phyloP scores from a whole-genome alignment of 2,329 filamentous ascomycete species.

The Blumeria graminis region DNA sequence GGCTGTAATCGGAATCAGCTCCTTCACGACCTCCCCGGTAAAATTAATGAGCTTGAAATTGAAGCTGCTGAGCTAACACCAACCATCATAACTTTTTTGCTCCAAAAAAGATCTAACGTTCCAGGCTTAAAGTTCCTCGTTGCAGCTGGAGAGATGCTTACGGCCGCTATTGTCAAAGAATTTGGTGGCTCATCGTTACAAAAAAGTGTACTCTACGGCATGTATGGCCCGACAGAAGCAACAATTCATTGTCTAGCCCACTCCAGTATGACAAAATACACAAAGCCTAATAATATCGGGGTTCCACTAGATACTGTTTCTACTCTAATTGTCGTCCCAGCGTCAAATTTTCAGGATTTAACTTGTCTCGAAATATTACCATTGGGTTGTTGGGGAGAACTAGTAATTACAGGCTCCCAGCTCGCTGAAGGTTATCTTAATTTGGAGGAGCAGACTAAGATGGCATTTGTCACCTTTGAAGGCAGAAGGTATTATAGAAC shows the following conservation, averaged over 20 bases:
- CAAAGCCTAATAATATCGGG: slow-evolving; percentile 47
- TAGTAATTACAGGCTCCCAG: slow-evolving; percentile 60
- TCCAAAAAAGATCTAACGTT: slow-evolving; percentile 40
- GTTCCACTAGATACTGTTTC: slow-evolving; percentile 51
- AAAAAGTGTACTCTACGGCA: slow-evolving; percentile 53
- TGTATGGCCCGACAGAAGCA: slow-evolving; percentile 88
- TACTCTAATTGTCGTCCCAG: slow-evolving; percentile 13
- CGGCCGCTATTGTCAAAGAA: slow-evolving; percentile 47
- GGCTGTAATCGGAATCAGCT: slow-evolving; percentile 43
- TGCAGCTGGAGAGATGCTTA: slow-evolving; percentile 88
- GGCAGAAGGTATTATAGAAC: slow-evolving; percentile 54
- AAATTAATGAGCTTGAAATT: slow-evolving; percentile 39
- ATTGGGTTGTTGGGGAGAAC: slow-evolving; percentile 25
- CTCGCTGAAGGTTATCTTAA: slow-evolving; percentile 66
- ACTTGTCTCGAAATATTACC: slow-evolving; percentile 11
- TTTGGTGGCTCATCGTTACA: slow-evolving; percentile 32
- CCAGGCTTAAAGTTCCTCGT: slow-evolving; percentile 47
- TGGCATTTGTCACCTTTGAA: slow-evolving; percentile 42
- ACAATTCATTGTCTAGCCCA: slow-evolving; percentile 75
- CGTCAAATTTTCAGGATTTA: slow-evolving; percentile 5
- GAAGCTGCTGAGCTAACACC: slow-evolving; percentile 81
- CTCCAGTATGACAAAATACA: slow-evolving; percentile 29
- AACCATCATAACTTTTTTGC: slow-evolving; percentile 56
- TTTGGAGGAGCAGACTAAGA: slow-evolving; percentile 45
- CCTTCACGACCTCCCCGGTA: slow-evolving; percentile 47